Conservation (phyloP, 1,139 yeast genomes). For the Pichia sp. region DNA sequence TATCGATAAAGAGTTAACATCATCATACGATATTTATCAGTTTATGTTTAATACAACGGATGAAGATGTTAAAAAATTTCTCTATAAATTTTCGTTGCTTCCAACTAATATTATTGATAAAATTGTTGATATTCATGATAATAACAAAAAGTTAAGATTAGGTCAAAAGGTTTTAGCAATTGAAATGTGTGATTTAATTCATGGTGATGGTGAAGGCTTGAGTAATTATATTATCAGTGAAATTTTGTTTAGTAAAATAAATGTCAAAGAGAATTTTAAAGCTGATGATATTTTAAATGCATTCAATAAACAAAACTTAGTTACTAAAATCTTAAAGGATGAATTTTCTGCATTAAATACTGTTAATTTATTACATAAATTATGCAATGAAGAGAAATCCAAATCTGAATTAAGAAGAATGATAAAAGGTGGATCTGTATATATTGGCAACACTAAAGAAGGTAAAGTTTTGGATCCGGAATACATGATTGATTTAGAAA, state of each 20-base stretch:
- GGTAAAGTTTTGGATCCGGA: constrained; percentile 44
- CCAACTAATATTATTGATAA: constrained; percentile 54
- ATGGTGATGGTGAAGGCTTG: constrained; percentile 68
- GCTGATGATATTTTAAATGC: constrained; percentile 53
- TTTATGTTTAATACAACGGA: constrained; percentile 79
- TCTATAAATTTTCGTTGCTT: constrained; percentile 73
- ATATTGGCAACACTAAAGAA: constrained; percentile 57
- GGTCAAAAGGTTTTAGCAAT: constrained; percentile 77
- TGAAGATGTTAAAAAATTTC: constrained; percentile 59
- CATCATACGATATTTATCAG: constrained; percentile 80
- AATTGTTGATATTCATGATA: constrained; percentile 46
- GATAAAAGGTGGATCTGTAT: constrained; percentile 66
- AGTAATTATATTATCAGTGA: constrained; percentile 30
- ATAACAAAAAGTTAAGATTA: constrained; percentile 54
- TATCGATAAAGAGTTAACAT: constrained; percentile 64
- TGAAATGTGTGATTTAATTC: constrained; percentile 82
- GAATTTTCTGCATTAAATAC: constrained; percentile 25
- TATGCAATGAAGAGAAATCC: constrained; percentile 33
- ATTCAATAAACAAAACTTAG: constrained; percentile 56
- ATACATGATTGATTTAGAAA: constrained; percentile 39
- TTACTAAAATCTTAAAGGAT: constrained; percentile 35
- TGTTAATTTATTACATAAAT: constrained; percentile 19
- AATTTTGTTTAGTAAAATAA: constrained; percentile 22
- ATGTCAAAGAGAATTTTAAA: constrained; percentile 33
- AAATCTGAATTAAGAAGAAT: constrained; percentile 48